Base-by-base conservation (phyloP, 345 rosid genomes). In the Citrus australasica region DNA sequence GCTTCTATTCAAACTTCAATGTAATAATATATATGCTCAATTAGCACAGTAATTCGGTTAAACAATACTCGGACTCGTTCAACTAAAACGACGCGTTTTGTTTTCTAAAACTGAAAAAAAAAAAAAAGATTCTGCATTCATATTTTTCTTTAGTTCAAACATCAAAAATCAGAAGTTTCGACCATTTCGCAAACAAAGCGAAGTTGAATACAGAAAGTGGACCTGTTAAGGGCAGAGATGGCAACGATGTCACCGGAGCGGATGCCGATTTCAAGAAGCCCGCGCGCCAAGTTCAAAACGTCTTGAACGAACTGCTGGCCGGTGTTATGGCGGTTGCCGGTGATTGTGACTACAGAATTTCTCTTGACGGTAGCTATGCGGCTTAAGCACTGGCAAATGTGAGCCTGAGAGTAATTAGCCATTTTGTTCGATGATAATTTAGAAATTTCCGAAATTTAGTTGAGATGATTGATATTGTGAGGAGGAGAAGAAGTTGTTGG, bases 171-270 rank as follows among this genome's bases (percentile, higher is more conserved):
- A 14, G 11, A 59, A n/a, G 63, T 59, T 25, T 28, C 16, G 24
- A 65, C 33, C 14, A 21, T 65, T 65, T 33, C 46, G 25, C 0
- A 19, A 33, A 33, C 13, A 33, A 30, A 28, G 37, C 5, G 19
- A 16, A 14, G 37, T 32, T 32, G 21, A 22, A 13, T 9, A 32
- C 46, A 65, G 35, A 2, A 7, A 46, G 17, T 13, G 25, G 42
- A 93, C 98, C 97, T 93, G 88, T 92, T 95, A 32, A 87, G 86
- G 46, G 97, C 92, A 74, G 91, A 86, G 65, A 93, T 83, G 35
- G 91, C 87, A 55, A 95, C 94, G 61, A 93, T 86, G 59, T 90
- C 91, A 0, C 95, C 93, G 51, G 79, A 83, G 6, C 69, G 76
- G 28, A 95, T 68, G 66, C 97, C 95, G 19, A 89, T 86, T 55